These are phyloP conservation scores for Panaeolus cyanescens DNA, from an alignment of 768 basidiomycete species.

Conservation along the genomic window DNA sequence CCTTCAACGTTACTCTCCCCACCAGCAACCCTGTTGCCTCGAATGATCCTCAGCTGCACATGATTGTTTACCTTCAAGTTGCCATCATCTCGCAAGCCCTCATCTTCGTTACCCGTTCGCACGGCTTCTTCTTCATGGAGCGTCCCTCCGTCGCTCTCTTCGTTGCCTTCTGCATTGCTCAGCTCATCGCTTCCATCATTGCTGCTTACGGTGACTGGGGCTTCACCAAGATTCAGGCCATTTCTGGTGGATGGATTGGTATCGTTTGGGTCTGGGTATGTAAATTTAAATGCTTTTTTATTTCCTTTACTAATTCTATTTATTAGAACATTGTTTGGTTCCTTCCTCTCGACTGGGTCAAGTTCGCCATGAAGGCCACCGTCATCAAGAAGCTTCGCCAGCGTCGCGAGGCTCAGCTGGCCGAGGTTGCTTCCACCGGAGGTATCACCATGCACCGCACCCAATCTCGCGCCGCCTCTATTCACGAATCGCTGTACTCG, in stretches of 20 bases:
- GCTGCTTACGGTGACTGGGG: slow-evolving; percentile 93
- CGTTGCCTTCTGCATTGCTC: slow-evolving; percentile 89
- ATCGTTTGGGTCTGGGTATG: slow-evolving; percentile 96
- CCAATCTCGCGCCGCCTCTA: slow-evolving; percentile 84
- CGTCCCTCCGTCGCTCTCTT: slow-evolving; percentile 89
- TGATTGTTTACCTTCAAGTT: slow-evolving; percentile 93
- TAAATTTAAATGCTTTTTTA: slow-evolving; percentile 14
- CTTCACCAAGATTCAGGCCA: slow-evolving; percentile 79
- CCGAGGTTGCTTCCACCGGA: slow-evolving; percentile 42
- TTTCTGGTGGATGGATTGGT: slow-evolving; percentile 96
- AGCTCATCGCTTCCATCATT: slow-evolving; percentile 94
- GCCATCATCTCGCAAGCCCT: slow-evolving; percentile 99
- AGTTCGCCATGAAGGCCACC: slow-evolving; percentile 95
- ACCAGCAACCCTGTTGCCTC: slow-evolving; percentile 34
- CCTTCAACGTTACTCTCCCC: slow-evolving; percentile 71
- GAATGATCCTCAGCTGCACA: slow-evolving; percentile 81
- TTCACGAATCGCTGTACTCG: slow-evolving; percentile 92
- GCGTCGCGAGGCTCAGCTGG: slow-evolving; percentile 58
- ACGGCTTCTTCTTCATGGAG: slow-evolving; percentile 97
- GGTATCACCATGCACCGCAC: slow-evolving; percentile 84
- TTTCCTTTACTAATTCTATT: background rate
- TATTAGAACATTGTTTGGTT: slow-evolving; percentile 93
- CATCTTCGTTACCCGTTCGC: slow-evolving; percentile 95
- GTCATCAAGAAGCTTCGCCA: slow-evolving; percentile 83
- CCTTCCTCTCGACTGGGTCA: slow-evolving; percentile 92